Conservation (phyloP, 352 stramenopile genomes). For the Thalassiosira gravida region DNA sequence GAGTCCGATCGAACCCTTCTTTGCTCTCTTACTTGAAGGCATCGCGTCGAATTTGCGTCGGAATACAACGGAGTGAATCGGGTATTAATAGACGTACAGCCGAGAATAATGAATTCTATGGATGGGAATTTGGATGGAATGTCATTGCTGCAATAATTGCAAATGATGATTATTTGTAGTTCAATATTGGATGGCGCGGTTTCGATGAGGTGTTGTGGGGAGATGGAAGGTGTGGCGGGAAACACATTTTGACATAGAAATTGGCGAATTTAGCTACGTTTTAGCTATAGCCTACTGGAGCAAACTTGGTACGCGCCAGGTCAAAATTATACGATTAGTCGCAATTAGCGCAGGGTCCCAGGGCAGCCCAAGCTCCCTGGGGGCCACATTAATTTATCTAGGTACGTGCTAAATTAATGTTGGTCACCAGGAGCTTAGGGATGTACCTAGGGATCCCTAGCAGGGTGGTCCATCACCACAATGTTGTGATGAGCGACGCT, state of each 20-base stretch:
- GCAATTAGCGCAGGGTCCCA: not conserved
- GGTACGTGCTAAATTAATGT: conserved; percentile 9
- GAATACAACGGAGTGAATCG: not conserved
- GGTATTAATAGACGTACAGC: not conserved
- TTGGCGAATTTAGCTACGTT: conserved; percentile 5
- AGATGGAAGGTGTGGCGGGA: conserved; percentile 5
- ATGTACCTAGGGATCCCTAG: conserved; percentile 1
- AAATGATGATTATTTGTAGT: not conserved
- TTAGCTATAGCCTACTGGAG: conserved; percentile 1
- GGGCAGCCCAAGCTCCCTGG: not conserved
- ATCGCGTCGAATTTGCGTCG: not conserved
- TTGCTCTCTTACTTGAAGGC: not conserved
- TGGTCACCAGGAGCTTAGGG: not conserved
- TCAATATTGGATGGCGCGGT: conserved; percentile 1
- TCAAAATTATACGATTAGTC: not conserved
- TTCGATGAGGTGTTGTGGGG: conserved; percentile 1
- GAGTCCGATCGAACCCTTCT: not conserved
- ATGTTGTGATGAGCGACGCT: too few species aligned
- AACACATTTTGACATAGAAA: not conserved
- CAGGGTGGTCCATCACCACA: too few species aligned
- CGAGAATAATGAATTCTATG: not conserved
- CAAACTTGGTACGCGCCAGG: not conserved
- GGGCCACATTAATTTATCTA: conserved; percentile 9
- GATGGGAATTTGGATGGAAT: too few species aligned
- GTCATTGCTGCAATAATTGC: not conserved